Base-by-base conservation (phyloP, 2,329 filamentous ascomycete genomes). In the Diaporthe sp. region DNA sequence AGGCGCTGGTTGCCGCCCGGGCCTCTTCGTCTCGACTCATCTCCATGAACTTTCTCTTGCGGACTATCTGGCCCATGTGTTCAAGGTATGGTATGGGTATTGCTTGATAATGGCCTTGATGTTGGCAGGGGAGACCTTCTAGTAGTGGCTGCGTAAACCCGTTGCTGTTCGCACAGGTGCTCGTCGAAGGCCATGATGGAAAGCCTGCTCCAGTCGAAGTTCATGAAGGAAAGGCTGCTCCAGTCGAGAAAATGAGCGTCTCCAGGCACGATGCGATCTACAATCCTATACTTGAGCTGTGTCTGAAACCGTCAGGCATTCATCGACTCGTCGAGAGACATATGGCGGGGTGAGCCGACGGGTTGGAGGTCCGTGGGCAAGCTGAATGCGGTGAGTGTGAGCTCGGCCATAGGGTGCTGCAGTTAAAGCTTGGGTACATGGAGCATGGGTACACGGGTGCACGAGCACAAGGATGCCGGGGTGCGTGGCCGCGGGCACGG, bases 341-440 rank as follows among this genome's bases (percentile, higher is more conserved):
- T 10, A 39, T 39, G 65, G 46, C 65, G 34, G 65, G 65, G 19
- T 55, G 46, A 68, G 65, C n/a, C 49, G 31, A 39, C 10, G 34
- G 37, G 31, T 8, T 25, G 65, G 65, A 42, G 65, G 46, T 42
- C 65, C 31, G 65, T 70, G 65, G 65, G 65, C 46, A 28, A 55
- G 49, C 65, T 70, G 65, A 70, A 70, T 55, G 65, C 65, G 46
- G 65, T 55, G 49, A 55, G 34, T 5, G 34, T 44, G 61, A 70
- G 49, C n/a, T 39, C 17, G 49, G n/a, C 22, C 60, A 62, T 60
- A 42, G 39, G 22, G 22, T 42, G 58, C 55, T 58, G 60, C 60
- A 31, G 39, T 10, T 62, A 61, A 39, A 25, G 42, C 42, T 46
- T 34, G 28, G 62, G 44, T 37, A n/a, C 62, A 37, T 51, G 62